A percentile compares a stretch with the other conserved stretches of the same genome.
Conservation (phyloP, 805 yeast species). For the Candida loeiensis region DNA sequence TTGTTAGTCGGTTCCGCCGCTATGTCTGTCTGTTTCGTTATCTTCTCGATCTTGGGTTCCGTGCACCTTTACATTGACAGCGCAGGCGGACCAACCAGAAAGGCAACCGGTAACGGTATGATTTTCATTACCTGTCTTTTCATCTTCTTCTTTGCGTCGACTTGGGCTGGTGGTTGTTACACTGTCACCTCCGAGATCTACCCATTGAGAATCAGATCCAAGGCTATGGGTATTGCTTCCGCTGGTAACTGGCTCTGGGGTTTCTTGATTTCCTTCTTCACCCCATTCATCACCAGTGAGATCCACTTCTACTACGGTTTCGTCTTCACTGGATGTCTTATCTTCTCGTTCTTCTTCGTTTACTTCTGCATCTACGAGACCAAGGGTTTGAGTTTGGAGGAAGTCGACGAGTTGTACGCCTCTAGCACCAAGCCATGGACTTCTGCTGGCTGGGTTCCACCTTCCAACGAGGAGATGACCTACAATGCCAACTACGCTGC, state of each 20-base stretch:
- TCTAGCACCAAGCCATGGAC: constrained; percentile 37
- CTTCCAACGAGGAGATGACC: constrained; percentile 28
- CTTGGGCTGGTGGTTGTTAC: constrained; percentile 32
- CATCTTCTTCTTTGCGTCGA: constrained; percentile 28
- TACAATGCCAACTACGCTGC: constrained; percentile 15
- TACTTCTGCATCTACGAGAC: constrained; percentile 75
- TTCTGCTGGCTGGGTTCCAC: constrained; percentile 51
- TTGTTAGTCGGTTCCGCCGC: constrained; percentile 45
- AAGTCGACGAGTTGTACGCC: constrained; percentile 68
- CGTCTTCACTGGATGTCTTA: constrained; percentile 61
- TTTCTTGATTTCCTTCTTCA: constrained; percentile 48
- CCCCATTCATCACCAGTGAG: constrained; percentile 58
- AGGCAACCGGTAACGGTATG: constrained; percentile 28
- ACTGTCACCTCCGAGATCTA: constrained; percentile 26
- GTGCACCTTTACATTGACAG: constrained; percentile 17
- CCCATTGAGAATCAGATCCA: constrained; percentile 29
- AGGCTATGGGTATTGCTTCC: constrained; percentile 28
- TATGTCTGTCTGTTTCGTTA: constrained; percentile 26
- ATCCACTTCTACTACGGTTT: constrained; percentile 69
- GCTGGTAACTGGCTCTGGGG: constrained; percentile 33
- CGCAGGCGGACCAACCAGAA: constrained; percentile 19
- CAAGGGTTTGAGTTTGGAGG: constrained; percentile 77
- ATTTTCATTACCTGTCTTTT: constrained; percentile 27
- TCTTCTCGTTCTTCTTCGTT: constrained; percentile 63
- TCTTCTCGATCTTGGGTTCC: constrained; percentile 25